Evolutionary conservation across 2,329 filamentous ascomycete species (phyloP).

Genomic region (Verruconis gallopava): DNA sequence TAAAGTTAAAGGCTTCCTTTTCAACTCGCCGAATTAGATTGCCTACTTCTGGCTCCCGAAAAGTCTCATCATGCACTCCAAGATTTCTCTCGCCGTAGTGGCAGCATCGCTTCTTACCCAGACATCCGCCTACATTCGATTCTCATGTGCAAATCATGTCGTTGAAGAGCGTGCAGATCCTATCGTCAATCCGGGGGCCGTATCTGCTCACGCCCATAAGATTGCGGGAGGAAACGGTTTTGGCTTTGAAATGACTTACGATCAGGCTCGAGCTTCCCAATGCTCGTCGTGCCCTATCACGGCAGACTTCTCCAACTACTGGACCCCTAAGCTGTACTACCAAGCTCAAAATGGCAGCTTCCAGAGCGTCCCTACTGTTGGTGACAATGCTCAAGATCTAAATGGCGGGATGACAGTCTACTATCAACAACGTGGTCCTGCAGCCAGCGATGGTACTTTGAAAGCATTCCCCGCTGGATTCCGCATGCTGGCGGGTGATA

Average conservation of each 20-base stretch:
- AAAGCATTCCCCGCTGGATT: conserved; percentile 58
- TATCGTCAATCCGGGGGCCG: conserved; percentile 20
- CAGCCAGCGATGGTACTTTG: conserved; percentile 49
- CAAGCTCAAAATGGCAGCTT: conserved; percentile 36
- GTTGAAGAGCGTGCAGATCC: conserved; percentile 42
- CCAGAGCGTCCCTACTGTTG: conserved; percentile 44
- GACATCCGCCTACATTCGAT: conserved; percentile 55
- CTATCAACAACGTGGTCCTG: conserved; percentile 41
- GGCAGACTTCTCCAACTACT: conserved; percentile 63
- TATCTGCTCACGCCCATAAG: conserved; percentile 22
- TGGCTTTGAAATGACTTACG: conserved; percentile 46
- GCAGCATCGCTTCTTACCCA: conserved; percentile 22
- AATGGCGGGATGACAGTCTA: conserved; percentile 58
- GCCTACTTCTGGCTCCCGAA: too few species aligned
- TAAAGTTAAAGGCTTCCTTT: not conserved
- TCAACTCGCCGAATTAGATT: too few species aligned
- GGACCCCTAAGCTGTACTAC: conserved; percentile 61
- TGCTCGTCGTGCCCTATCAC: conserved; percentile 60
- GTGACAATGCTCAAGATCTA: conserved; percentile 29
- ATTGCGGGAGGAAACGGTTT: conserved; percentile 48
- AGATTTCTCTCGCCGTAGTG: conserved; percentile 9
- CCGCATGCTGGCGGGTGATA: conserved; percentile 57
- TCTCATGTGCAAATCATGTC: conserved; percentile 52
- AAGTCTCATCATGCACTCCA: conserved; percentile 13
- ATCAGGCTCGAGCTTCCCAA: conserved; percentile 44